These are phyloP conservation scores for Microbotryum scabiosae DNA, from an alignment of 1,284 basidiomycete species.

Conservation along the genomic window DNA sequence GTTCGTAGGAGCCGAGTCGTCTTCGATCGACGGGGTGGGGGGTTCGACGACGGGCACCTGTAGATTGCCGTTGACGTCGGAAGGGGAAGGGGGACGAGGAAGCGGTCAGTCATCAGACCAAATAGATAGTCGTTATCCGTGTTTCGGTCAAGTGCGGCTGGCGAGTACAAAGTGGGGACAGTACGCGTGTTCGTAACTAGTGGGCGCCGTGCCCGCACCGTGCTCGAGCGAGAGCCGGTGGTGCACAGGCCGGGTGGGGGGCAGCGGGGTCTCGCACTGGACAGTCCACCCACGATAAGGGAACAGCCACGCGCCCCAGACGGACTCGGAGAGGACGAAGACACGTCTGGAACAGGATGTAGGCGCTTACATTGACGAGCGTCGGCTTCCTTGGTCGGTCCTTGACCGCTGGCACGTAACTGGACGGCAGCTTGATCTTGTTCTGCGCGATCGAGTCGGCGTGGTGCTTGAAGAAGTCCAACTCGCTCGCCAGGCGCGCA, in stretches of 20 bases:
- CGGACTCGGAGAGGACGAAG: background rate
- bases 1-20: constrained; percentile 31
- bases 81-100: background rate
- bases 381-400: constrained; percentile 65
- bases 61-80: background rate
- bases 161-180: too few species aligned
- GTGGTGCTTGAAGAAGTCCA: constrained; percentile 63
- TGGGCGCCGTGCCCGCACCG: too few species aligned
- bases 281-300: too few species aligned
- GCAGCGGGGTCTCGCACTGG: too few species aligned
- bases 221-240: too few species aligned
- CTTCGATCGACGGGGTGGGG: constrained; percentile 6
- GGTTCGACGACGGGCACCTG: constrained; percentile 28
- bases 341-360: constrained; percentile 22
- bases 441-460: constrained; percentile 59
- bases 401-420: constrained; percentile 65
- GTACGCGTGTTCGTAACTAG: too few species aligned
- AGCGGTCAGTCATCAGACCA: background rate
- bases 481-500: constrained; percentile 45
- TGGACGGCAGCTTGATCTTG: constrained; percentile 60
- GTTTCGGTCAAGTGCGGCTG: too few species aligned
- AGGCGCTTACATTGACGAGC: constrained; percentile 43
- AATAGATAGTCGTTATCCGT: too few species aligned
- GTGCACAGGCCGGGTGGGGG: too few species aligned
- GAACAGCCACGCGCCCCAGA: too few species aligned